Evolutionary conservation across 1,284 basidiomycete genomes (phyloP), one percentile per base, ranked within the genome.

Genomic region (Salmacisia buchloeana): DNA sequence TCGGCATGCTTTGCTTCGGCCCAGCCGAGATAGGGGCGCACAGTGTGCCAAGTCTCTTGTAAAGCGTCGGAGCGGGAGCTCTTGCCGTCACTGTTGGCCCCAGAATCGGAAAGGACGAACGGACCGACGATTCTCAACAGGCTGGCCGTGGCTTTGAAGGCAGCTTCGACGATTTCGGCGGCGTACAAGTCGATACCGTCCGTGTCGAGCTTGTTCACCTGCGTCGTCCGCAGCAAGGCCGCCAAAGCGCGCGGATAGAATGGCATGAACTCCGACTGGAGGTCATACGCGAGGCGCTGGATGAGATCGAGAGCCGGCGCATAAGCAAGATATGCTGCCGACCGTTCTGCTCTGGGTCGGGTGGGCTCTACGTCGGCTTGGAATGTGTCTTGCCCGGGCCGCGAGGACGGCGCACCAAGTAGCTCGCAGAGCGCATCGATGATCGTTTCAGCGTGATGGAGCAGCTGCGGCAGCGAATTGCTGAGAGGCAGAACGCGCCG

Each of bases 261-360:
- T n/a, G 75, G 77, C 15, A 77, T 38, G 58, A 78, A 78, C 64
- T 78, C 76, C 15, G 71, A 67, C 7, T 70, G 69, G 15, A 78
- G 65, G 31, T 79, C 78, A 29, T 69, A 69, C 2, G 77, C 75
- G 13, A 79, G 69, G n/a, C 76, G 70, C 0, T 77, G 76, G n/a
- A 78, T 62, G 10, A 79, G 69, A 49, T 79, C 78, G 31, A 79
- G 67, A 0, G 71, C 67, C 10, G 76, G 74, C 59, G 78, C 77
- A 68, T 71, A 77, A 0, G 75, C 75, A 2, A 76, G 71, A 66
- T 73, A 74, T 3, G 61, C 43, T 39, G 45, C 49, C 25, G 60
- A 31, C 33, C 27, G 23, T 7, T 31, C 34, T 15, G 35, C 27
- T 33, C 5, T 15, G 36, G n/a, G 13, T 41, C 34, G 21, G 45